Conservation (phyloP, 1,139 yeast species). For the Suhomyces choctaworum region DNA sequence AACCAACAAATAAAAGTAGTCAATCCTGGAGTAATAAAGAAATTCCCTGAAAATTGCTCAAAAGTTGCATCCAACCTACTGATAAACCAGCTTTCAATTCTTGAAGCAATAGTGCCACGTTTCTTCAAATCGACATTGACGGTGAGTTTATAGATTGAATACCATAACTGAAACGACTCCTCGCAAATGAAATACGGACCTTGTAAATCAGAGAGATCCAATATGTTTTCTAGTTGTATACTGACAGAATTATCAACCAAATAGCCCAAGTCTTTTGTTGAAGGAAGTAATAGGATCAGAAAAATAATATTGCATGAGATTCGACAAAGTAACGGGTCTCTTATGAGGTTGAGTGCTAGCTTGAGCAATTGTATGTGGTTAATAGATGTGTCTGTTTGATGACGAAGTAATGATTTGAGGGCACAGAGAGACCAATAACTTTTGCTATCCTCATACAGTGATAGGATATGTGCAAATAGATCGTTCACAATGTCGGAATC, state of each 20-base stretch:
- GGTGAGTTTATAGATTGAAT: conserved; percentile 38
- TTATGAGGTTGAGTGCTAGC: conserved; percentile 48
- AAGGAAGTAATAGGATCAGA: conserved; percentile 16
- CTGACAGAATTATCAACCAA: conserved; percentile 38
- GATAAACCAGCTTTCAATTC: conserved; percentile 46
- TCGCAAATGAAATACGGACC: conserved; percentile 54
- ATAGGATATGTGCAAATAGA: background rate
- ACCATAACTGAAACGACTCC: conserved; percentile 58
- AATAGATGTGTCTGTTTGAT: background rate
- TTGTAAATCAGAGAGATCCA: conserved; percentile 55
- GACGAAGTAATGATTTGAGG: background rate
- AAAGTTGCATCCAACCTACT: conserved; percentile 36
- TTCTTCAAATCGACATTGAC: conserved; percentile 25
- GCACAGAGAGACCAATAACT: conserved; percentile 3
- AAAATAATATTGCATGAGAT: conserved; percentile 26
- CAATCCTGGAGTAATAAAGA: conserved; percentile 20
- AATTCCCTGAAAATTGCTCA: background rate
- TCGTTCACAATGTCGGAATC: background rate
- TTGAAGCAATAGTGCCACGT: conserved; percentile 8
- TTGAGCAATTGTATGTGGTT: conserved; percentile 30
- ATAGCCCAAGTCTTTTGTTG: conserved; percentile 15
- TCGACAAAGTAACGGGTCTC: conserved; percentile 23
- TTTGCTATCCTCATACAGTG: background rate
- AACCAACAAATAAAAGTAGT: conserved; percentile 48
- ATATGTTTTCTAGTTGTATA: conserved; percentile 47